Evolutionary conservation across 2,329 filamentous ascomycete species (phyloP).

Genomic region (Fusarium miscanthi): DNA sequence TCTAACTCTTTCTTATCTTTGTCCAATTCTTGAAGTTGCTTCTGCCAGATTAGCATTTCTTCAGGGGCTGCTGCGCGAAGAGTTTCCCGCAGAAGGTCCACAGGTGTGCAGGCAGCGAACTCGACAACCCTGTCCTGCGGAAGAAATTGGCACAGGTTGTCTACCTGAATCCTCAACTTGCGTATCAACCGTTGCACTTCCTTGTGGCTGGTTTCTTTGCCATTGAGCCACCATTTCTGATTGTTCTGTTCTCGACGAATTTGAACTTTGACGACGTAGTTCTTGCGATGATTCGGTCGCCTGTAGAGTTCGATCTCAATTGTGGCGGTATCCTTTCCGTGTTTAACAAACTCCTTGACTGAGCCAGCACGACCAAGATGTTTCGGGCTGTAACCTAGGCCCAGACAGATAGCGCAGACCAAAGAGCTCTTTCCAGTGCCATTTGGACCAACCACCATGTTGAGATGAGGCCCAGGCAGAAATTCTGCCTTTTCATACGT

Average conservation of each 20-base stretch:
- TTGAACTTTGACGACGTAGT: constrained; percentile 78
- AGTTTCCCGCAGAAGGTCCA: constrained; percentile 86
- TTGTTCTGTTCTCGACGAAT: constrained; percentile 88
- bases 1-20: constrained; percentile 73
- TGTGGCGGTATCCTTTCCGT: constrained; percentile 78
- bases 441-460: constrained; percentile 99
- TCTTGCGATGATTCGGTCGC: constrained; percentile 66
- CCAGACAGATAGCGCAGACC: constrained; percentile 95
- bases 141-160: constrained; percentile 97
- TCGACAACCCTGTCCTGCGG: constrained; percentile 96
- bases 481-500: constrained; percentile 96
- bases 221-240: constrained; percentile 82
- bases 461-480: constrained; percentile 88
- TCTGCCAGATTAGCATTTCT: constrained; percentile 83
- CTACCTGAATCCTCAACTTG: constrained; percentile 88
- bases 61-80: constrained; percentile 87
- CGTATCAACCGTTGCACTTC: constrained; percentile 74
- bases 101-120: constrained; percentile 84
- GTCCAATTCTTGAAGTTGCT: constrained; percentile 76
- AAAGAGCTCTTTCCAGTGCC: constrained; percentile 97
- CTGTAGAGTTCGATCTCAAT: constrained; percentile 93
- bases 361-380: constrained; percentile 88
- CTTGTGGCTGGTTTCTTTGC: constrained; percentile 69
- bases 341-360: constrained; percentile 91
- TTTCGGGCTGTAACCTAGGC: constrained; percentile 84